Evolutionary conservation across 208 protist genomes (phyloP), one percentile per base, ranked within the genome.

Genomic region (Dictyostelium gargantuum): DNA sequence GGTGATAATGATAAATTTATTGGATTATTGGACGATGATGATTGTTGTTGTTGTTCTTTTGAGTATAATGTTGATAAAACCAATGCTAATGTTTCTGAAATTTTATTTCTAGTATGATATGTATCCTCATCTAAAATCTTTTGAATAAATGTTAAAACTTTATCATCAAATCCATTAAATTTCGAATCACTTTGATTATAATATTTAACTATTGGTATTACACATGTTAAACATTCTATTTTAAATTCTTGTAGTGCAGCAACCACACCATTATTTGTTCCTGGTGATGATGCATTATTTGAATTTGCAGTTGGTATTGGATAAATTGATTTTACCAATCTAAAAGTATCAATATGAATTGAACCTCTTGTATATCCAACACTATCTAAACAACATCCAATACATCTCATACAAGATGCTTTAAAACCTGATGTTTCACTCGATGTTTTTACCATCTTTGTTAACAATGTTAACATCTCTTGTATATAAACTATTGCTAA

Each of bases 111-210:
- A 26, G 4, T 35, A 17, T 29, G 21, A 10, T 44, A 32, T 46
- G 61, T 32, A 46, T 81, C 76, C 23, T 81, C 76, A 66, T 81
- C 76, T 1, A 81, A 35, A 40, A 26, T 32, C 29, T 77, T 86
- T 15, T 15, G 10, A n/a, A 76, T 15, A 32, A 86, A 76, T 21
- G 6, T 23, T n/a, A 86, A 26, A 38, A 86, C 48, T 26, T 86
- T 86, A 11, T 86, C 63, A 77, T 86, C 81, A 3, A 77, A 76
- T 21, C 46, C 46, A 10, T 48, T 11, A 29, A 86, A n/a, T 86
- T 86, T 74, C 1, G 15, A 32, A 48, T 86, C 81, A 50, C 10
- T 50, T 40, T 63, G 72, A 48, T 86, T 86, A 70, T 86, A 86
- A 35, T 86, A 63, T 21, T 58, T 74, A 2, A 61, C 13, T 50